Conservation (phyloP, 192 early-diverging fungal genomes). For the Coemansia asiatica region DNA sequence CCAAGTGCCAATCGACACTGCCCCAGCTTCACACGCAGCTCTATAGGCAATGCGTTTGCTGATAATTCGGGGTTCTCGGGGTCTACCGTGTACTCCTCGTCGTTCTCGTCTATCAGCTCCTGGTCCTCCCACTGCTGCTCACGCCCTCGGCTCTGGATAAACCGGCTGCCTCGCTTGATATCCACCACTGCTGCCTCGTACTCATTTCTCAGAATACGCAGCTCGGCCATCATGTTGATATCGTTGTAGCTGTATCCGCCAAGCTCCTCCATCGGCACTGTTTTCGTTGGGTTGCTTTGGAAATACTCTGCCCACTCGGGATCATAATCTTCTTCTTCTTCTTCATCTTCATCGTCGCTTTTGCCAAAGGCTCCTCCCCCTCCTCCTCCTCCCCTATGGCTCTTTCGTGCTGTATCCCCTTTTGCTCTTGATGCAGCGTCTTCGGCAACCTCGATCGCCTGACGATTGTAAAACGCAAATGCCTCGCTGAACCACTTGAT, state of each 20-base stretch:
- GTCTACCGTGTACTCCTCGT: slow-evolving; percentile 62
- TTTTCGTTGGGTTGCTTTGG: slow-evolving; percentile 18
- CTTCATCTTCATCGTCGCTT: slow-evolving; percentile 24
- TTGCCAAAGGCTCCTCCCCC: slow-evolving; percentile 13
- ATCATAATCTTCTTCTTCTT: slow-evolving; percentile 20
- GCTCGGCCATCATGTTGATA: slow-evolving; percentile 81
- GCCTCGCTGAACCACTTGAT: slow-evolving; percentile 40
- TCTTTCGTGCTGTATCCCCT: slow-evolving; percentile 16
- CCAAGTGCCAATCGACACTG: slow-evolving; percentile 73
- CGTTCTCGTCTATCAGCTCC: slow-evolving; percentile 57
- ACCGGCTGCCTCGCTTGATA: slow-evolving; percentile 69
- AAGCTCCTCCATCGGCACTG: slow-evolving; percentile 50
- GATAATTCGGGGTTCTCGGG: slow-evolving; percentile 14
- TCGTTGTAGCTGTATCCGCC: slow-evolving; percentile 73
- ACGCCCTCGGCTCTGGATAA: slow-evolving; percentile 67
- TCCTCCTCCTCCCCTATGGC: not conserved
- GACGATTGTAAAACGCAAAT: slow-evolving; percentile 53
- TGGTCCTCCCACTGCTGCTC: slow-evolving; percentile 61
- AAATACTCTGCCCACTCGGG: slow-evolving; percentile 32
- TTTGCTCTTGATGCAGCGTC: slow-evolving; percentile 54
- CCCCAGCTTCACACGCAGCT: slow-evolving; percentile 84
- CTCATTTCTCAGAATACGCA: slow-evolving; percentile 78
- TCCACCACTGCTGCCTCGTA: slow-evolving; percentile 70
- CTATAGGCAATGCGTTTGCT: slow-evolving; percentile 65
- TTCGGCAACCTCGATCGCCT: slow-evolving; percentile 63